Percentiles rank a stretch among this genome's conserved stretches.
These are phyloP conservation scores for Sporothrix euskadiensis DNA, from an alignment of 2,329 filamentous ascomycete genomes.

Conservation along the genomic window DNA sequence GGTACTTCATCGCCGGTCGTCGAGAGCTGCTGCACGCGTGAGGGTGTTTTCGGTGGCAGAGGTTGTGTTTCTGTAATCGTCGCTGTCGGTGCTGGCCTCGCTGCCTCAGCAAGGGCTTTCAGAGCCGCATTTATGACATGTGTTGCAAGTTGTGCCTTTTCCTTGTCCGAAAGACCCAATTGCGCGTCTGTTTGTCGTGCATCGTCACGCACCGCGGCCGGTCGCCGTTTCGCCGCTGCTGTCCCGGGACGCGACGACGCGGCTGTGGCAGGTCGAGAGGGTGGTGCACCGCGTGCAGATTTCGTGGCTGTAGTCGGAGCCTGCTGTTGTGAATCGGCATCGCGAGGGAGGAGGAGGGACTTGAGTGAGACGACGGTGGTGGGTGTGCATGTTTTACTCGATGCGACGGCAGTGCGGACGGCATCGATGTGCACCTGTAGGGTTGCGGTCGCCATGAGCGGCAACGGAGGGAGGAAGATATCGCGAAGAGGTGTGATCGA, in stretches of 20 bases:
- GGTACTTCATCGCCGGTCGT: conserved; percentile 27
- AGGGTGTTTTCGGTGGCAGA: conserved; percentile 30
- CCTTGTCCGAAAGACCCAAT: conserved; percentile 51
- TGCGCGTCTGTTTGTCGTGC: conserved; percentile 27
- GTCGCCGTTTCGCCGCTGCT: conserved; percentile 36
- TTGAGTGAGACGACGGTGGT: conserved; percentile 49
- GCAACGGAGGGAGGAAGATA: neutral
- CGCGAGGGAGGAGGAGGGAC: conserved; percentile 47
- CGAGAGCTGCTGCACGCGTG: neutral
- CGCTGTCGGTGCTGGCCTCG: conserved; percentile 51
- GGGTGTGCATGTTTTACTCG: conserved; percentile 51
- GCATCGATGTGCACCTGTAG: conserved; percentile 46
- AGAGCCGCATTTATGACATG: conserved; percentile 71
- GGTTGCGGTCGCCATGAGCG: conserved; percentile 44
- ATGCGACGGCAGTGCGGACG: conserved; percentile 50
- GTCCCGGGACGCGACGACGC: conserved; percentile 31
- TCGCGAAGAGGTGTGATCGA: conserved; percentile 26
- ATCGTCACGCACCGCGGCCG: conserved; percentile 24
- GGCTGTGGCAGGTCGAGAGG: conserved; percentile 35
- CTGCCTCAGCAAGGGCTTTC: conserved; percentile 66
- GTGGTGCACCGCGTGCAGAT: conserved; percentile 25
- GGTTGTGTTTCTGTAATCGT: conserved; percentile 39
- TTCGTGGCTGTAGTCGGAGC: conserved; percentile 24
- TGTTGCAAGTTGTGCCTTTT: conserved; percentile 68
- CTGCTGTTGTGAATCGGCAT: conserved; percentile 35